These are phyloP conservation scores for Talaromyces sp. DNA, from an alignment of 2,329 filamentous ascomycete species.

Conservation along the genomic window DNA sequence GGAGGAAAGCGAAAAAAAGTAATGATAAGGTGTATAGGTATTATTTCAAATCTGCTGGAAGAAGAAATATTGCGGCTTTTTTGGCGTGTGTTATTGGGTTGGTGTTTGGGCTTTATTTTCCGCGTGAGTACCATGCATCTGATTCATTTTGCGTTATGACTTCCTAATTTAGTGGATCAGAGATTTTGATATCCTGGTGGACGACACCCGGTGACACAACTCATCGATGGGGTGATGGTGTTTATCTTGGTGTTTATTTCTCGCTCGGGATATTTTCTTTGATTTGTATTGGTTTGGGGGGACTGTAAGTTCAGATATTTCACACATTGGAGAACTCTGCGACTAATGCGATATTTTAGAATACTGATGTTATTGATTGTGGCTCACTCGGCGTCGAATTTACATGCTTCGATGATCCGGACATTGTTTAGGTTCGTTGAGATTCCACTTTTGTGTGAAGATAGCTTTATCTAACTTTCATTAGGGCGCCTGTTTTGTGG, in stretches of 20 bases:
- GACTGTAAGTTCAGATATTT: background rate
- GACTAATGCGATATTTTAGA: background rate
- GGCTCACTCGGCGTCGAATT: background rate
- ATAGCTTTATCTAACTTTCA: background rate
- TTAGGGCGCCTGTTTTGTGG: background rate
- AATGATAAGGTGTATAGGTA: background rate
- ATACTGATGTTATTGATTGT: background rate
- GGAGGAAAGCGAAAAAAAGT: background rate
- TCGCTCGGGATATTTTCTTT: background rate
- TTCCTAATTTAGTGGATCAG: background rate
- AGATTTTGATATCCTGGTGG: constrained; percentile 1
- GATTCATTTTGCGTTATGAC: background rate
- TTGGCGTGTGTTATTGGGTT: background rate
- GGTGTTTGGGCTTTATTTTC: constrained; percentile 2
- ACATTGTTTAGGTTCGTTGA: background rate
- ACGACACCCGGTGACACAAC: background rate
- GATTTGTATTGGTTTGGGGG: background rate
- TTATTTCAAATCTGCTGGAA: background rate
- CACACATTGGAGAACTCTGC: background rate
- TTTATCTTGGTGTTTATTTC: background rate
- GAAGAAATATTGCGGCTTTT: background rate
- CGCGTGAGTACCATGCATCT: background rate
- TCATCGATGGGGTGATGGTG: background rate
- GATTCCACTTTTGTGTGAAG: background rate
- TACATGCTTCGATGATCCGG: background rate